Evolutionary conservation across 2,329 filamentous ascomycete genomes (phyloP), one percentile per base, ranked within the genome.

Genomic region (Nigrospora osmanthi): DNA sequence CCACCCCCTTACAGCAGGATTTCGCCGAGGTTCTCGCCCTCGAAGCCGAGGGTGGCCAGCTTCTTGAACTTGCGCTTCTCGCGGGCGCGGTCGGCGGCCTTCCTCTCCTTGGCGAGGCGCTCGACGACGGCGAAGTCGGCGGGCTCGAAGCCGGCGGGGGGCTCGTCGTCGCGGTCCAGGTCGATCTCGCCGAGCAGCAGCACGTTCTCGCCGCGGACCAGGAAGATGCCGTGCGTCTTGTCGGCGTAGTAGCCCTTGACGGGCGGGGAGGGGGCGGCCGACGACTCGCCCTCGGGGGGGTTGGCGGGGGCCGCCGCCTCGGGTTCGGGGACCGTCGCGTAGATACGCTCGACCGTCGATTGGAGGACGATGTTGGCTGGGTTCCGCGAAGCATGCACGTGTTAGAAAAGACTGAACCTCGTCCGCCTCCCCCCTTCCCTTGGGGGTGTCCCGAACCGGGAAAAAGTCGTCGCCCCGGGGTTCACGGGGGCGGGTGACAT

Each of bases 131-230:
- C 78, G 40, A 81, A 71, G 1, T 87, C 76, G 2, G 81, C 89
- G 51, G 64, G 60, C 56, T 80, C 70, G 51, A 85, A 89, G 31
- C 83, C 81, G 5, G 73, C 64, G 1, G 88, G 89, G 13, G 89
- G 75, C 47, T 94, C 83, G 64, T 98, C 93, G 66, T 98, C 93
- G 60, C 86, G 89, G 71, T 98, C 93, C 19, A 98, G 80, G 63
- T 98, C 93, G 57, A 98, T 95, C 67, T 97, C 94, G 34, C 93
- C 93, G 15, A 97, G 77, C 38, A 98, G 73, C 42, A 95, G 75
- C n/a, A 98, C 93, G 64, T 98, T 98, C 70, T 98, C 93, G 54
- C 93, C 93, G 47, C 93, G 78, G 38, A 98, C 88, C 33, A 97
- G 78, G 69, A 93, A 97, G 51, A 95, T 81, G 41, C 93, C 93